phyloP scores from a whole-genome alignment of 2,329 filamentous ascomycete genomes.

The Amylocarpus encephaloides region DNA sequence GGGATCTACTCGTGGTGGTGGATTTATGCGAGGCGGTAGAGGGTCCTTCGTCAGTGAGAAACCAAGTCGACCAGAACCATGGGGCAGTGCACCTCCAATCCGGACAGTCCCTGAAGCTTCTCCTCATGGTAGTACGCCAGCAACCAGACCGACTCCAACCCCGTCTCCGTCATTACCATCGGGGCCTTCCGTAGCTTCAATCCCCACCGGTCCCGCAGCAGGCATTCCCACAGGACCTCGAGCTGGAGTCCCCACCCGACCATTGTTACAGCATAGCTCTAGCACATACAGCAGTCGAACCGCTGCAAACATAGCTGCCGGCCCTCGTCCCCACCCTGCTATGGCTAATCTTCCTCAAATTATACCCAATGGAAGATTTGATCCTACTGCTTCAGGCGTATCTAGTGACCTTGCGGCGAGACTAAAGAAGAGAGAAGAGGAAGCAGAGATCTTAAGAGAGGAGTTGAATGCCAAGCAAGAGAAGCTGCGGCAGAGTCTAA shows the following conservation, averaged over 20 bases:
- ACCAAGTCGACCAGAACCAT: conserved; percentile 25
- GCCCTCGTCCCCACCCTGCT: conserved; percentile 30
- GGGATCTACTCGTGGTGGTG: conserved; percentile 21
- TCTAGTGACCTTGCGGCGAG: conserved; percentile 23
- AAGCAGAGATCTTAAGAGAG: conserved; percentile 27
- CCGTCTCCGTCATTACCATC: conserved; percentile 26
- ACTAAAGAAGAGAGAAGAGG: conserved; percentile 30
- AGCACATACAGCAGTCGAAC: conserved; percentile 19
- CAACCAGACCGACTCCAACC: conserved; percentile 20
- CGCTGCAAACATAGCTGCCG: conserved; percentile 13
- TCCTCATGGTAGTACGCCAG: conserved; percentile 15
- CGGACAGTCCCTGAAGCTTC: conserved; percentile 18
- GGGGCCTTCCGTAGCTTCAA: conserved; percentile 11
- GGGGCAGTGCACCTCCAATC: conserved; percentile 25
- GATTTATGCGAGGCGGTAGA: conserved; percentile 27
- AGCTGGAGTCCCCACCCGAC: conserved; percentile 26
- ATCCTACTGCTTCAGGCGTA: conserved; percentile 28
- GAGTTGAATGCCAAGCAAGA: conserved; percentile 30
- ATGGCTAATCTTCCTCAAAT: conserved; percentile 29
- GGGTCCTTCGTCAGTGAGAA: conserved; percentile 27
- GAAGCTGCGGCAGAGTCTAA: conserved; percentile 27
- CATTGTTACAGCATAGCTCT: conserved; percentile 24
- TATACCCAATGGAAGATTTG: conserved; percentile 29
- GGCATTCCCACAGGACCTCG: conserved; percentile 29
- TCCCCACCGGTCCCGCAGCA: conserved; percentile 27